phyloP scores from a whole-genome alignment of 140 eudicot genomes.

The Senecio squalidus region DNA sequence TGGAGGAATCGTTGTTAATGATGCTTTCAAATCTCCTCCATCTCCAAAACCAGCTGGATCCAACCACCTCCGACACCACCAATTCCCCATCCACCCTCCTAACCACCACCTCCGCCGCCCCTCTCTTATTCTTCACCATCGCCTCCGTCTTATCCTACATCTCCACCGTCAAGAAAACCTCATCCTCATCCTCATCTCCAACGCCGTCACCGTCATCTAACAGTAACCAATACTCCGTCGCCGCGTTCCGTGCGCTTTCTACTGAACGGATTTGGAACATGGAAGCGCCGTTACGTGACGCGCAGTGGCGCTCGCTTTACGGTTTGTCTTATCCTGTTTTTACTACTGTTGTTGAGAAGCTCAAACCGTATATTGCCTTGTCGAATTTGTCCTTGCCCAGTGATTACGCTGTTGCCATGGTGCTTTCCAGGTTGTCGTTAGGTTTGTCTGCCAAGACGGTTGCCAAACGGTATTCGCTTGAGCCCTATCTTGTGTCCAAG shows the following conservation, averaged over 20 bases:
- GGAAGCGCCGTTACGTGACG: slow-evolving; percentile 79
- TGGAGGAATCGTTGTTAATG: slow-evolving; percentile 69
- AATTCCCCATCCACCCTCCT: slow-evolving; percentile 47
- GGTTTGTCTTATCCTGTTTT: slow-evolving; percentile 91
- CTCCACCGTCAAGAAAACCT: slow-evolving; percentile 31
- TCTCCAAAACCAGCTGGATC: slow-evolving; percentile 85
- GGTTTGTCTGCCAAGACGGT: slow-evolving; percentile 64
- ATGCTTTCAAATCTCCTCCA: slow-evolving; percentile 92
- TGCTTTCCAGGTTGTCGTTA: slow-evolving; percentile 61
- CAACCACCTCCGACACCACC: slow-evolving; percentile 59
- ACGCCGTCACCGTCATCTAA: slow-evolving; percentile 33
- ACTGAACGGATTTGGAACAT: slow-evolving; percentile 85
- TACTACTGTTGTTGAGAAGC: slow-evolving; percentile 80
- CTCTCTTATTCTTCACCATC: slow-evolving; percentile 76
- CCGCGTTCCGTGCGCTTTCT: slow-evolving; percentile 92
- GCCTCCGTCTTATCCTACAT: slow-evolving; percentile 80
- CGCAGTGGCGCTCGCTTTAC: slow-evolving; percentile 81
- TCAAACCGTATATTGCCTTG: slow-evolving; percentile 80
- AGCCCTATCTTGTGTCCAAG: slow-evolving; percentile 80
- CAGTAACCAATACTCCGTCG: slow-evolving; percentile 54
- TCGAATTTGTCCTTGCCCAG: slow-evolving; percentile 83
- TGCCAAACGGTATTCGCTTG: slow-evolving; percentile 65
- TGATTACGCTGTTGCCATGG: slow-evolving; percentile 98
- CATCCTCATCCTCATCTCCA: slow-evolving; percentile 33
- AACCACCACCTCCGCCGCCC: slow-evolving; percentile 65